Conservation (phyloP, 768 basidiomycete species). For the Pulveroboletus sp. region DNA sequence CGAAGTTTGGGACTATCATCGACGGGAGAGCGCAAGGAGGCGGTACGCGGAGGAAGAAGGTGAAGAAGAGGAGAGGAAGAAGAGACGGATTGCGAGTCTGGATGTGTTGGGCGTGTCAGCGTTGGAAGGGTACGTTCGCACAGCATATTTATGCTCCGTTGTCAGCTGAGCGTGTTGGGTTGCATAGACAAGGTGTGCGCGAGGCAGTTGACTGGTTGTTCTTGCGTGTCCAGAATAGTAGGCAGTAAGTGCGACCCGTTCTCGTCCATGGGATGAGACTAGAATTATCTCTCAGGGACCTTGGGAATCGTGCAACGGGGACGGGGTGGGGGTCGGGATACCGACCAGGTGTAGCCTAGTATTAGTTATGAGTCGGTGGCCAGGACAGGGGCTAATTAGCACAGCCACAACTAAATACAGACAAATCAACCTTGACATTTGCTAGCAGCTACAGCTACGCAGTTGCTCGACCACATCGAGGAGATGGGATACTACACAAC, state of each 20-base stretch:
- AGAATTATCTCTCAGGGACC: conserved; percentile 10
- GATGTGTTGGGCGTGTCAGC: conserved; percentile 91
- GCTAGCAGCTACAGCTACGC: no score
- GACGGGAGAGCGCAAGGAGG: conserved; percentile 60
- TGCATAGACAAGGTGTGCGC: conserved; percentile 73
- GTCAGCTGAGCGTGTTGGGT: neutral
- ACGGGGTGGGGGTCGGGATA: conserved; percentile 10
- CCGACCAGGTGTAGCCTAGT: neutral
- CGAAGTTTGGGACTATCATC: conserved; percentile 79
- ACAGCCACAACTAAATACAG: conserved; percentile 10
- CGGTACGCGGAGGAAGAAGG: conserved; percentile 48
- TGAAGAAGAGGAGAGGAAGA: conserved; percentile 39
- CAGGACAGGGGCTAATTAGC: conserved; percentile 7
- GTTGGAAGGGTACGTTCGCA: conserved; percentile 68
- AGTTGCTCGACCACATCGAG: neutral
- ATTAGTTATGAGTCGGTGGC: neutral
- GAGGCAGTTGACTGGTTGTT: conserved; percentile 95
- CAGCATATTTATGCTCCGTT: neutral
- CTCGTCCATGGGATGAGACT: neutral
- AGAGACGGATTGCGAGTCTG: conserved; percentile 65
- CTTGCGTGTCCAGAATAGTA: conserved; percentile 86
- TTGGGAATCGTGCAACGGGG: conserved; percentile 11
- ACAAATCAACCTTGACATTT: no score
- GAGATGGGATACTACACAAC: conserved; percentile 28
- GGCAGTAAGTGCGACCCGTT: conserved; percentile 40